phyloP scores from a whole-genome alignment of 176 grass and related monocot species.

The Themeda triandra region DNA sequence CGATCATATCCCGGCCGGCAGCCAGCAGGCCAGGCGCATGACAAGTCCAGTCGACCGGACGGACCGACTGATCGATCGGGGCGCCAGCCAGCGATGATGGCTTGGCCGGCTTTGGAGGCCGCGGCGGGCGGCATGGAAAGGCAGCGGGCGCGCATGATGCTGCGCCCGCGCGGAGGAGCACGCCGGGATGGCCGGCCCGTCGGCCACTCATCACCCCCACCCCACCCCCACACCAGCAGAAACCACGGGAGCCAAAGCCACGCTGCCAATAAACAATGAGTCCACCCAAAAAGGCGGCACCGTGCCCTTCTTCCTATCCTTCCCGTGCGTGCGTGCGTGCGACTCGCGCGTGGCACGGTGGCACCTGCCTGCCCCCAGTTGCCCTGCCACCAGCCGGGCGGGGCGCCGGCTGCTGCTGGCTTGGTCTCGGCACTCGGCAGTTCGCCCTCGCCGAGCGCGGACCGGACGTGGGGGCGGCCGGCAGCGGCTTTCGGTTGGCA shows the following conservation, averaged over 20 bases:
- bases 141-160: conserved; percentile 14
- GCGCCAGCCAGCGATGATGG: neutral
- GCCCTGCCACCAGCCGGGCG: neutral
- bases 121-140: conserved; percentile 4
- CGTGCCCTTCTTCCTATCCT: no score
- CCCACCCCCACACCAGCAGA: neutral
- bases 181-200: neutral
- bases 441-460: neutral
- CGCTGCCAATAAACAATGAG: neutral
- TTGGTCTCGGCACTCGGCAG: neutral
- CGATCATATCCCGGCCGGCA: neutral
- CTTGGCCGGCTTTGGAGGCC: neutral
- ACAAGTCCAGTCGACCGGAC: neutral
- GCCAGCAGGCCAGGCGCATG: neutral
- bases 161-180: conserved; percentile 35
- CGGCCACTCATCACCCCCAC: conserved; percentile 16
- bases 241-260: neutral
- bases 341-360: no score
- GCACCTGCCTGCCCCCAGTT: neutral
- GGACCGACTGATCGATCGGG: neutral
- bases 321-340: neutral
- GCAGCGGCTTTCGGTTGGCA: neutral
- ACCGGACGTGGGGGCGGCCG: neutral
- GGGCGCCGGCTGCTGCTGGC: neutral
- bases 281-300: neutral